These are phyloP conservation scores for Sclerotiophoma versabilis DNA, from an alignment of 2,329 filamentous ascomycete species.

Conservation along the genomic window DNA sequence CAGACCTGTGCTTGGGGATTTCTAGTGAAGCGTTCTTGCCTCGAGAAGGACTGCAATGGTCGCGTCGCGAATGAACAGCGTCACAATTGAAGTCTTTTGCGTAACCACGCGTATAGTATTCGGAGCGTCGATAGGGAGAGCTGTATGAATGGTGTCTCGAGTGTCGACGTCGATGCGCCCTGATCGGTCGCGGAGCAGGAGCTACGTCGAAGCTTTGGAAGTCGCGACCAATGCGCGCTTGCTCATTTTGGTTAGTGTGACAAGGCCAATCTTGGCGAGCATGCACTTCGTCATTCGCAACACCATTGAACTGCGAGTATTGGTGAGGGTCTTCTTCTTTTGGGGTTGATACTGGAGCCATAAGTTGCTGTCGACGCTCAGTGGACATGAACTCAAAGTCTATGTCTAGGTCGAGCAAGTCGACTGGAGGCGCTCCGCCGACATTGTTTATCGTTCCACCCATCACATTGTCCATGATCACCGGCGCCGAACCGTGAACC, in stretches of 20 bases:
- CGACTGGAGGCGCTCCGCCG: not conserved
- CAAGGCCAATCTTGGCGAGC: slow-evolving; percentile 1
- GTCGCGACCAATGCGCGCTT: slow-evolving; percentile 21
- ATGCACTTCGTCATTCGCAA: slow-evolving; percentile 1
- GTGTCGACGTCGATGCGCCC: slow-evolving; percentile 23
- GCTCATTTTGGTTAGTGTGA: slow-evolving; percentile 19
- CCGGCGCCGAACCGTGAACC: not conserved
- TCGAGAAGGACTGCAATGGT: slow-evolving; percentile 10
- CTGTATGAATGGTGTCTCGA: slow-evolving; percentile 10
- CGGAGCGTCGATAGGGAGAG: slow-evolving; percentile 6
- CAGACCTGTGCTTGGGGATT: slow-evolving; percentile 19
- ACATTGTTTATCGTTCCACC: not conserved
- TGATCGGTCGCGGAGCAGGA: slow-evolving; percentile 24
- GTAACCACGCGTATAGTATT: slow-evolving; percentile 3
- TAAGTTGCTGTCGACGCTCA: not conserved
- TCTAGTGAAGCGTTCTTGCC: slow-evolving; percentile 17
- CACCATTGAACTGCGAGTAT: not conserved
- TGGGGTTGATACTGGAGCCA: not conserved
- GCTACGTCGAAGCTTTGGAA: slow-evolving; percentile 25
- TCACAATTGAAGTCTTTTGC: slow-evolving; percentile 7
- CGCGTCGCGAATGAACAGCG: slow-evolving; percentile 12
- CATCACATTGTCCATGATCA: not conserved
- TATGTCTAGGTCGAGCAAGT: slow-evolving; percentile 13
- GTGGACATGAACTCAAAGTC: slow-evolving; percentile 5
- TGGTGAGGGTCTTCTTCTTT: not conserved